Conservation (phyloP, 2,329 filamentous ascomycete species). For the Arthrobotrys sinensis region DNA sequence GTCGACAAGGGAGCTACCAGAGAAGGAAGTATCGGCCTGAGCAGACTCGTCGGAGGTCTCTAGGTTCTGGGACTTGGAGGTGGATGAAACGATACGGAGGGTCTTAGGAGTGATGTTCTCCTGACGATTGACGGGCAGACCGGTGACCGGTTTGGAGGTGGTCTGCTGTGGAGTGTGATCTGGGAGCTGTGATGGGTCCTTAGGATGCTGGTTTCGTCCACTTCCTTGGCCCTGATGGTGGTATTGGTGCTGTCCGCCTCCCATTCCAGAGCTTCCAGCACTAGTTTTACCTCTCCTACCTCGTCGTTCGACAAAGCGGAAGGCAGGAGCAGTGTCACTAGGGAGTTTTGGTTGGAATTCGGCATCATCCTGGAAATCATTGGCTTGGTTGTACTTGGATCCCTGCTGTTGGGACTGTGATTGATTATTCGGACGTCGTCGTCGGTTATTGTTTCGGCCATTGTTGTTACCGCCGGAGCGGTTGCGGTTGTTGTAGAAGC, state of each 20-base stretch:
- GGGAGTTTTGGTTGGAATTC: conserved; percentile 51
- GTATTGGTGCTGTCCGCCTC: conserved; percentile 7
- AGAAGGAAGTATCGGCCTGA: not conserved
- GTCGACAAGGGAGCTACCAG: not conserved
- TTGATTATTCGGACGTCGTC: conserved; percentile 10
- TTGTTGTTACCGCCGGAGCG: conserved; percentile 2
- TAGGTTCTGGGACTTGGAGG: not conserved
- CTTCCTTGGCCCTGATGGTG: not conserved
- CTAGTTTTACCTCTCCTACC: not conserved
- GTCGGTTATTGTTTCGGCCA: conserved; percentile 24
- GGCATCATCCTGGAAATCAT: conserved; percentile 17
- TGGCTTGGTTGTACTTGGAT: conserved; percentile 8
- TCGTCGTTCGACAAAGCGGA: conserved; percentile 44
- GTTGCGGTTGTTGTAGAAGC: conserved; percentile 3
- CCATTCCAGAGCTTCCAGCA: conserved; percentile 12
- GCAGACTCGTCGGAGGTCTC: not conserved
- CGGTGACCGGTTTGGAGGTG: not conserved
- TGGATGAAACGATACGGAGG: conserved; percentile 9
- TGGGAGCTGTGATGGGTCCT: not conserved
- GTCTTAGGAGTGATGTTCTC: conserved; percentile 25
- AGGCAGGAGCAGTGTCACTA: conserved; percentile 48
- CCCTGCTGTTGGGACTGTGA: conserved; percentile 3
- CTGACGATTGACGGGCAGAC: not conserved
- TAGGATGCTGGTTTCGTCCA: not conserved
- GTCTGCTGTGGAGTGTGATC: not conserved